phyloP scores from a whole-genome alignment of 202 grass and related monocot species.

The Bolboschoenoplectus hybrid region DNA sequence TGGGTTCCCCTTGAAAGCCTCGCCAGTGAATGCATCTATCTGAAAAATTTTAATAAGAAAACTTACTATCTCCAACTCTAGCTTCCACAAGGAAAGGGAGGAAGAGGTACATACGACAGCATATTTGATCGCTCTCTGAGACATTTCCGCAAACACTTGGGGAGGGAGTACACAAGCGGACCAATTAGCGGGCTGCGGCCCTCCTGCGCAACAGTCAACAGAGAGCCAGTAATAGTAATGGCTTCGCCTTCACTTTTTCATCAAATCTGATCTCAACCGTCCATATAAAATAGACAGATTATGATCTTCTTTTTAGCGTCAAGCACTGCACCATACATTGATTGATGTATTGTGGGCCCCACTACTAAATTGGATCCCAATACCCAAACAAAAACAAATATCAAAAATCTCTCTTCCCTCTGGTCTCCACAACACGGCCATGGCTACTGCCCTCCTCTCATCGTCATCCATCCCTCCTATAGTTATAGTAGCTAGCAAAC shows the following conservation, averaged over 20 bases:
- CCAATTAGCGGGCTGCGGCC: neutral
- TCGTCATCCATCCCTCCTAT: neutral
- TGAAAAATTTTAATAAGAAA: constrained; percentile 27
- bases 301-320: no score
- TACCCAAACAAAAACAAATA: neutral
- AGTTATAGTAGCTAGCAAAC: neutral
- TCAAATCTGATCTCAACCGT: neutral
- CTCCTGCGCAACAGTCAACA: neutral
- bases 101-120: constrained; percentile 58
- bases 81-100: neutral
- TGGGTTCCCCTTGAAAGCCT: constrained; percentile 84
- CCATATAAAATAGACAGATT: neutral
- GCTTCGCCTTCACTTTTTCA: no score
- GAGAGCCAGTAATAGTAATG: no score
- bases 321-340: neutral
- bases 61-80: neutral
- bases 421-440: neutral
- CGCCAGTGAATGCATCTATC: constrained; percentile 73
- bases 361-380: neutral
- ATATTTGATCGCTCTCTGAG: constrained; percentile 58
- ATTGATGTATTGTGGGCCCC: neutral
- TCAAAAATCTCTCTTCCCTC: neutral
- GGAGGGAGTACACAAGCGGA: neutral
- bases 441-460: neutral
- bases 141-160: constrained; percentile 44